Percentiles rank a stretch among this genome's conserved stretches.
Conservation (phyloP, 768 basidiomycete species). For the Trametes cubensis region DNA sequence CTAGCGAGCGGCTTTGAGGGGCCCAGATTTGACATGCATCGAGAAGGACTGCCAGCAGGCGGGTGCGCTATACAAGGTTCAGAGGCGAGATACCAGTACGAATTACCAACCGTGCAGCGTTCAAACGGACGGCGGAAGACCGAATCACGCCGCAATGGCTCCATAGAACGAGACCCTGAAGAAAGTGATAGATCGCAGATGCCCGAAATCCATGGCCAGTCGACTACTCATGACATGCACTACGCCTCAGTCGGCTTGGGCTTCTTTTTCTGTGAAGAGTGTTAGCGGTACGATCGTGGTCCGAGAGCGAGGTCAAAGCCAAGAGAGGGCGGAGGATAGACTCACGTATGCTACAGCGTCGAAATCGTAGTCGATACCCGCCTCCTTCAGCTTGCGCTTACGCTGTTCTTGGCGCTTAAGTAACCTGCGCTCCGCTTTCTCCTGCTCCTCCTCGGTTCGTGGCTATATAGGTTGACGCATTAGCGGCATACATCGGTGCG, state of each 20-base stretch:
- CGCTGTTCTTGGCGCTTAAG: slow-evolving; percentile 76
- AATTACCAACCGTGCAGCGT: no score
- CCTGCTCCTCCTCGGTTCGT: slow-evolving; percentile 72
- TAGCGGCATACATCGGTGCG: neutral
- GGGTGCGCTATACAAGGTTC: no score
- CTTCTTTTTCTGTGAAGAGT: slow-evolving; percentile 40
- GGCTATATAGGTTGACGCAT: slow-evolving; percentile 44
- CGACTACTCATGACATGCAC: neutral
- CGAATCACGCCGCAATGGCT: neutral
- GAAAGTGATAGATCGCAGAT: neutral
- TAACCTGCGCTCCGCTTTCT: slow-evolving; percentile 65
- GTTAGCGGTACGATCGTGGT: neutral
- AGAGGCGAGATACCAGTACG: no score
- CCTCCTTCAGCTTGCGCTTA: slow-evolving; percentile 75
- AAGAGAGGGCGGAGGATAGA: slow-evolving; percentile 21
- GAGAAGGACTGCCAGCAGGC: no score
- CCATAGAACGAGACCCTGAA: neutral
- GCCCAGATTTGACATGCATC: no score
- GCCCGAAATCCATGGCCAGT: neutral
- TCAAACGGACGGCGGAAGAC: neutral
- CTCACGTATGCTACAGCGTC: slow-evolving; percentile 82
- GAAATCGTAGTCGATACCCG: slow-evolving; percentile 89
- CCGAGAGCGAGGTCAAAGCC: neutral
- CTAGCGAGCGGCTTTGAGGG: no score
- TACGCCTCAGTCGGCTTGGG: slow-evolving; percentile 32